Evolutionary conservation across 1,139 yeast genomes (phyloP).

Genomic region (Magnusiomyces fungicola): DNA sequence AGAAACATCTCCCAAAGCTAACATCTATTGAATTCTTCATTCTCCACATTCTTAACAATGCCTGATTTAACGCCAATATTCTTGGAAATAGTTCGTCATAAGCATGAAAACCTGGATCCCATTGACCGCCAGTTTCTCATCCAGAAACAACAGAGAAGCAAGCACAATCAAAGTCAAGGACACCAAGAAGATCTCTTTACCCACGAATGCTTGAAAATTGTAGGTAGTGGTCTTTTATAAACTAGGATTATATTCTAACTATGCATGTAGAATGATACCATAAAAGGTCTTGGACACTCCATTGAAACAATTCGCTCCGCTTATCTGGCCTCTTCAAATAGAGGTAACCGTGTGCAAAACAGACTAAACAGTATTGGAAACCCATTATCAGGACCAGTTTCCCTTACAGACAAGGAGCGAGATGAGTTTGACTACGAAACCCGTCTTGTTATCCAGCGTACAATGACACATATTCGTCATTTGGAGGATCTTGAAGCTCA

Average conservation of each 20-base stretch:
- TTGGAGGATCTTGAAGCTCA: slow-evolving; percentile 30
- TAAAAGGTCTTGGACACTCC: slow-evolving; percentile 21
- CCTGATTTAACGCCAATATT: slow-evolving; percentile 23
- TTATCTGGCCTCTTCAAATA: slow-evolving; percentile 25
- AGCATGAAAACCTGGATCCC: slow-evolving; percentile 18
- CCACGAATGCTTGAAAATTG: slow-evolving; percentile 24
- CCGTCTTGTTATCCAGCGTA: slow-evolving; percentile 31
- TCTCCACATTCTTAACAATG: too few species aligned
- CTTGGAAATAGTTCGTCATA: slow-evolving; percentile 21
- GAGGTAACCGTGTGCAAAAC: neutral
- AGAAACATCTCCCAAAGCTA: too few species aligned
- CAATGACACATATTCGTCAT: slow-evolving; percentile 30
- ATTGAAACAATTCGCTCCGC: slow-evolving; percentile 27
- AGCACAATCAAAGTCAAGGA: slow-evolving; percentile 8
- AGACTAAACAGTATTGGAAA: neutral
- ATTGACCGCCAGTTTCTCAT: neutral
- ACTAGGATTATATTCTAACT: neutral
- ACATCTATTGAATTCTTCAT: too few species aligned
- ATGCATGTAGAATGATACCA: slow-evolving; percentile 15
- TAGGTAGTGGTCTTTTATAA: slow-evolving; percentile 13
- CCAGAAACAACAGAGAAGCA: neutral
- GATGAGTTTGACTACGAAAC: slow-evolving; percentile 39
- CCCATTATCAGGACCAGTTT: slow-evolving; percentile 8
- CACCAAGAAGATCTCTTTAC: slow-evolving; percentile 22
- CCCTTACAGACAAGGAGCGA: slow-evolving; percentile 34